Evolutionary conservation across 768 basidiomycete genomes (phyloP), one percentile per base, ranked within the genome.

Genomic region (Chiua virens): DNA sequence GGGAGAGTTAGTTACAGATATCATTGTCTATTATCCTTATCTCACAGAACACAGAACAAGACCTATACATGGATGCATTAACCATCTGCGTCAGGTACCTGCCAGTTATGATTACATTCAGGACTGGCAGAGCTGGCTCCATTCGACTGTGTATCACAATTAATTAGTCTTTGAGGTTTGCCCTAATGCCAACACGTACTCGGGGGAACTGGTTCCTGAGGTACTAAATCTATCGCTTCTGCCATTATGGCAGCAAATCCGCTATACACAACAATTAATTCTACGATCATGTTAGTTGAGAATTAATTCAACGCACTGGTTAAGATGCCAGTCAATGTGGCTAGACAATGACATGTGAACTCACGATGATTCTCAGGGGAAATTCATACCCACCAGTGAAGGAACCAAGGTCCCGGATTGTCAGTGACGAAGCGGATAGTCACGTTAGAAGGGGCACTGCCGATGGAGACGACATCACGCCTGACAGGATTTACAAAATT

Each of bases 351-450:
- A 23, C 8, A 23, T 4, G 28, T 18, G 3, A 20, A 6, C 15
- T 30, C 30, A 50, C 32, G 23, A 2, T 30, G 2, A 11, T 10
- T 30, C 28, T 38, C 15, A 9, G 17, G 15, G 8, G 3, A 10
- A 13, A 27, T 8, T 27, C 58, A 58, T 47, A 69, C 67, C 68
- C 8, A 27, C 25, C 25, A 79, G 56, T 78, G 77, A 39, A 79
- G 61, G 64, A 79, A 71, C 79, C 82, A 85, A 11, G 80, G 79
- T 13, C 86, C 86, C 1, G 83, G 75, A 64, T 86, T 86, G 56
- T 86, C 79, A 1, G 83, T 82, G 18, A 65, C 61, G 66, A 82
- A 85, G 44, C 83, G 75, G 43, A 87, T 69, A 3, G 76, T 76
- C 18, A 79, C 78, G 61, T 76, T 63, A 68, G 45, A 43, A 65